Base-by-base conservation (phyloP, 768 basidiomycete genomes). In the Mrakia hoshinonis region DNA sequence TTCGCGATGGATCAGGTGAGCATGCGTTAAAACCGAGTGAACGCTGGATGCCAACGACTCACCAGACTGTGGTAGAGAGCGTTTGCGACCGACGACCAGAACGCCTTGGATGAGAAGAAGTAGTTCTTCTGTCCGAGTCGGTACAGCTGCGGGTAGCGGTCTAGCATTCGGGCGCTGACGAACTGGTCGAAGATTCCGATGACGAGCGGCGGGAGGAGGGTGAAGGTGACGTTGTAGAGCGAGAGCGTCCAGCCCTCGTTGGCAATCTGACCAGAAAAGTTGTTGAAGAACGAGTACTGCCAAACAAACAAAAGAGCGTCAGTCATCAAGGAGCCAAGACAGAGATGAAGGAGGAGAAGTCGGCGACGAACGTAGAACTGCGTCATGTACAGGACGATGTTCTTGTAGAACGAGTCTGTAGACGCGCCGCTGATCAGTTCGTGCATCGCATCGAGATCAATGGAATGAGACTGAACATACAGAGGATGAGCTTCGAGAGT, bases 161-260 rank as follows among this genome's bases (percentile, higher is more conserved):
- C 95, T 73, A 99, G 82, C 80, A 98, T 90, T 26, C 96, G 86
- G 3, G 96, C 96, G 2, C 92, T 94, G 62, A 98, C 96, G 75
- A 98, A 98, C 68, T 99, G 96, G 79, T 98, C 96, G 78, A 98
- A 98, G 61, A 99, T 85, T 47, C 96, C 96, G 75, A 99, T 95
- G 67, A 99, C 96, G 64, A 99, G 85, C 0, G 96, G 96, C 0
- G 96, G 95, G 1, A 99, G 84, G 46, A 99, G 85, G 49, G 95
- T 95, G 83, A 98, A 98, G 62, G 96, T 79, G 76, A 98, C 92
- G 78, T 96, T 96, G 83, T 96, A 98, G 77, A 94, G 84, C 0
- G 96, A 93, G 77, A 98, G 85, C 10, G 96, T 95, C 96, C 96
- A 99, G 26, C 94, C 96, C 81, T 99, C 96, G 78, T 93, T 94